Percentiles rank a stretch among this genome's conserved stretches.
Conservation (phyloP, 179 eudicot species). For the Corrigiola litoralis region DNA sequence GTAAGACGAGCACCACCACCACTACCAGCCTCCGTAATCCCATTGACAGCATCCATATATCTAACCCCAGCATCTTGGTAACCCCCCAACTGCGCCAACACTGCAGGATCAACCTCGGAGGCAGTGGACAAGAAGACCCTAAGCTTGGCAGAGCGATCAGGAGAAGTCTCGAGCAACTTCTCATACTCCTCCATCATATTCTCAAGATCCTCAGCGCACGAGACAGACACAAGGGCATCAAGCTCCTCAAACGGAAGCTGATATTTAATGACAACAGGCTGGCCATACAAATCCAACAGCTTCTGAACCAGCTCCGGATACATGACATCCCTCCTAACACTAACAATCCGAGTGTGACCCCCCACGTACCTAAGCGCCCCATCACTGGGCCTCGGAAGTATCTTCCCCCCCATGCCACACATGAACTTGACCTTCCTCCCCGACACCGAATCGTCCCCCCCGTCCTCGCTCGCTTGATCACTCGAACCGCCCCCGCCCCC, state of each 20-base stretch:
- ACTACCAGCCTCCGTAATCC: constrained; percentile 38
- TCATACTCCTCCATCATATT: constrained; percentile 98
- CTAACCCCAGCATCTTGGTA: constrained; percentile 60
- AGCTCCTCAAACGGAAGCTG: constrained; percentile 89
- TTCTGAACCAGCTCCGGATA: constrained; percentile 60
- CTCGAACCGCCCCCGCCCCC: background rate
- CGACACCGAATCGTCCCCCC: constrained; percentile 57
- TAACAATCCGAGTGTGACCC: constrained; percentile 81
- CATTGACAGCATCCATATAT: constrained; percentile 89
- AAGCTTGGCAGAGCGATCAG: constrained; percentile 78
- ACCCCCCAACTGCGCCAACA: constrained; percentile 45
- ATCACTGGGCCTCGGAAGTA: constrained; percentile 83
- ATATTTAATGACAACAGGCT: constrained; percentile 59
- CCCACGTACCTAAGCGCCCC: constrained; percentile 87
- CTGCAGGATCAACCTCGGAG: constrained; percentile 54
- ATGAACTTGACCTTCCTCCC: constrained; percentile 76
- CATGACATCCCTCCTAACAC: constrained; percentile 60
- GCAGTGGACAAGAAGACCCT: constrained; percentile 73
- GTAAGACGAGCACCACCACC: constrained; percentile 44
- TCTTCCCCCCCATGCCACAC: constrained; percentile 92
- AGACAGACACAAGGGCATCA: constrained; percentile 87
- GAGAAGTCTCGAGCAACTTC: constrained; percentile 59
- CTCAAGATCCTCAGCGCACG: constrained; percentile 82
- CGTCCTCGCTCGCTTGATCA: constrained; percentile 54
- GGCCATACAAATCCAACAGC: constrained; percentile 49